These are phyloP conservation scores for Hyphopichia wangnamkhiaoensis DNA, from an alignment of 1,139 yeast genomes.

Conservation along the genomic window DNA sequence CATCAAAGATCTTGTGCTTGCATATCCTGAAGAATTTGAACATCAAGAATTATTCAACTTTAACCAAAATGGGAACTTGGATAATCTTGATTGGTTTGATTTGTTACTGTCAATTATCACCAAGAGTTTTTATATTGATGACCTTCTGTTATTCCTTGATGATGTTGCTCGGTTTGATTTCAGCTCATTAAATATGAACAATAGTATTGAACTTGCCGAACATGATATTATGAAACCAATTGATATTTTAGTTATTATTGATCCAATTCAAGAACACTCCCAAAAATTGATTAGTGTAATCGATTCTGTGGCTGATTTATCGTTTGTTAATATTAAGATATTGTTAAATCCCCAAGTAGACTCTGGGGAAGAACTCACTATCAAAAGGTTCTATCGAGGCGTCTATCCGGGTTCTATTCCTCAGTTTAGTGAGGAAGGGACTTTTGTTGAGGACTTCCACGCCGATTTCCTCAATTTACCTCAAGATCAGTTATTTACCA, in stretches of 20 bases:
- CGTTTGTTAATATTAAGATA: constrained; percentile 53
- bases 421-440: constrained; percentile 42
- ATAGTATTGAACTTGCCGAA: constrained; percentile 32
- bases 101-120: constrained; percentile 42
- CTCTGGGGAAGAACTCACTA: constrained; percentile 37
- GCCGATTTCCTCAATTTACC: constrained; percentile 39
- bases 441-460: constrained; percentile 13
- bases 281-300: constrained; percentile 61
- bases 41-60: constrained; percentile 22
- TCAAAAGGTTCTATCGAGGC: constrained; percentile 62
- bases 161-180: constrained; percentile 51
- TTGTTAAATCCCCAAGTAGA: constrained; percentile 57
- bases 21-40: constrained; percentile 31
- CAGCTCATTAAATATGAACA: constrained; percentile 31
- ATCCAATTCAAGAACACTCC: constrained; percentile 71
- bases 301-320: constrained; percentile 41
- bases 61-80: constrained; percentile 11
- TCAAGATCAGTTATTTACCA: constrained; percentile 48
- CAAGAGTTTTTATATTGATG: constrained; percentile 46
- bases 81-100: constrained; percentile 49
- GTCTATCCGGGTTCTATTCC: constrained; percentile 38
- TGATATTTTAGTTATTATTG: constrained; percentile 60
- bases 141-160: constrained; percentile 24
- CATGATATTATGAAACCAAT: constrained; percentile 26
- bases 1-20: constrained; percentile 28